These are phyloP conservation scores for Xylariaceae sp. DNA, from an alignment of 2,329 filamentous ascomycete species.

Conservation along the genomic window DNA sequence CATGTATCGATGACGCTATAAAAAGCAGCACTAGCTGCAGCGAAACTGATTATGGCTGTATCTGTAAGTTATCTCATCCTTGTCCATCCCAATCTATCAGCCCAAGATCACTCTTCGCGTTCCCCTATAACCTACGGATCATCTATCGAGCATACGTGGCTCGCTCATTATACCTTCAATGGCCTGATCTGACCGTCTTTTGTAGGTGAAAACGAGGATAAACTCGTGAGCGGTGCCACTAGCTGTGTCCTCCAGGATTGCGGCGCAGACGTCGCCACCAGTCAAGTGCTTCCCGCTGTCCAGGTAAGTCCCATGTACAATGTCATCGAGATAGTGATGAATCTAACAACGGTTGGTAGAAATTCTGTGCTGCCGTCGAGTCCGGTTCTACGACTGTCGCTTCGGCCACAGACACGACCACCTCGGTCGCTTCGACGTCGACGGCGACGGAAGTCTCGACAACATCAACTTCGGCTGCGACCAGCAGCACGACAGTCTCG, in stretches of 20 bases:
- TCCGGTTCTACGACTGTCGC: constrained; percentile 4
- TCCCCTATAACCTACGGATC: too few species aligned
- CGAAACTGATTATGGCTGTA: constrained; percentile 19
- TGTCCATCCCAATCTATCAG: too few species aligned
- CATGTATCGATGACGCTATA: constrained; percentile 18
- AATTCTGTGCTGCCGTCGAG: constrained; percentile 17
- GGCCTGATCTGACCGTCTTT: too few species aligned
- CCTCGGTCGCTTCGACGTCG: not conserved
- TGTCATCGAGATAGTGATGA: too few species aligned
- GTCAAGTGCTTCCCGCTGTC: not conserved
- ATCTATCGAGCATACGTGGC: too few species aligned
- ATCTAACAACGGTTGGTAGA: not conserved
- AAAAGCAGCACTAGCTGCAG: constrained; percentile 12
- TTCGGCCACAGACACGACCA: too few species aligned
- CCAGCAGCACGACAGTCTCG: constrained; percentile 1
- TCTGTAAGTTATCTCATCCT: constrained; percentile 15
- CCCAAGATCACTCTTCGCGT: too few species aligned
- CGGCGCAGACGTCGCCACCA: not conserved
- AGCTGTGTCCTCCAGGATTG: not conserved
- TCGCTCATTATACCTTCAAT: not conserved
- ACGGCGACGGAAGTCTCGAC: constrained; percentile 1
- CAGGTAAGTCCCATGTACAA: too few species aligned
- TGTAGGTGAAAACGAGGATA: not conserved
- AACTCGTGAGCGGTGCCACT: not conserved
- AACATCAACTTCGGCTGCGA: constrained; percentile 1